Conservation (phyloP, 306 rosid species). For the Quercus ilex region DNA sequence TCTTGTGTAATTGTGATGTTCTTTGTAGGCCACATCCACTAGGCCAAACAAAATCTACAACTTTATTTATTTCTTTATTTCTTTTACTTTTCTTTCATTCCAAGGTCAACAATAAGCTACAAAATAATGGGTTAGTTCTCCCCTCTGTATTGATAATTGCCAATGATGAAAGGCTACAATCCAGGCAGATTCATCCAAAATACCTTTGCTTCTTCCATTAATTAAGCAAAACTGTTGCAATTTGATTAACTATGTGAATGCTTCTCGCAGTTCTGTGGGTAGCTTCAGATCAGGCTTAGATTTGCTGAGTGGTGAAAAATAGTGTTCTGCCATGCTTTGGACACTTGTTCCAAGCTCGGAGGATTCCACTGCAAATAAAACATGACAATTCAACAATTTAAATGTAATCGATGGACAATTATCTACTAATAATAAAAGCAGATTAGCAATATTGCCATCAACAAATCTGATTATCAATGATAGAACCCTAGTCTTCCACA, state of each 20-base stretch:
- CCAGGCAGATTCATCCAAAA: neutral
- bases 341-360: constrained; percentile 75
- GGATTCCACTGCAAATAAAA: constrained; percentile 82
- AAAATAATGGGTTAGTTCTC: neutral
- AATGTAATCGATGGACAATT: neutral
- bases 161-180: neutral
- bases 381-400: neutral
- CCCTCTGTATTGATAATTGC: neutral
- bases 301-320: constrained; percentile 58
- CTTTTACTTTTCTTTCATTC: neutral
- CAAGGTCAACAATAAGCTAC: neutral
- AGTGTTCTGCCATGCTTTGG: constrained; percentile 73
- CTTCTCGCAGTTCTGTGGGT: constrained; percentile 35
- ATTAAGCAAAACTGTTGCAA: neutral
- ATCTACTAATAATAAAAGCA: too few relatives aligned
- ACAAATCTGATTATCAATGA: too few relatives aligned
- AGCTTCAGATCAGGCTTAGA: constrained; percentile 69
- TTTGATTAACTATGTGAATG: too few relatives aligned
- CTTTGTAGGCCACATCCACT: neutral
- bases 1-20: neutral
- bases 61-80: neutral
- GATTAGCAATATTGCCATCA: too few relatives aligned
- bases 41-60: neutral
- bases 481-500: too few relatives aligned
- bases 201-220: neutral